Base-by-base conservation (phyloP, 148 eudicot species). In the Cornus florida region DNA sequence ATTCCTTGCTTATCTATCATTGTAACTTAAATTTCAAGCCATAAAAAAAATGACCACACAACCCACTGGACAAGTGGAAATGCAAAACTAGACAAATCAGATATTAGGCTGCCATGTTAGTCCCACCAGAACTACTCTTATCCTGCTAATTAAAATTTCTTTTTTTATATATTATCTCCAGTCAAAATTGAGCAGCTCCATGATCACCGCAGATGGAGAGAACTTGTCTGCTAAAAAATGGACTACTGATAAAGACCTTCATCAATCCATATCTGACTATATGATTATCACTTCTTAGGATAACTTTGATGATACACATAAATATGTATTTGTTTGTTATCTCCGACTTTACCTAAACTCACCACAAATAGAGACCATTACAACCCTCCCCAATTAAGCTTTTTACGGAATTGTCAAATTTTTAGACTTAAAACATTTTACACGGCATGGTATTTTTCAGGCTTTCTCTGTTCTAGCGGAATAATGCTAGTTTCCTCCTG, bases 101-200 rank as follows among this genome's bases (percentile, higher is more conserved):
- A 69, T 73, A 79, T 73, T 38, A 73, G 81, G 56, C 71, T 17
- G 71, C 79, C 85, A 82, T 79, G 22, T 70, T 22, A 70, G 64
- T 48, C 10, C 65, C 67, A 75, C 64, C 48, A 46, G 19, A 28
- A 38, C 53, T 28, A 48, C 65, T 3, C 3, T 7, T 60, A 67
- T 23, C 14, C 16, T 16, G 56, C 12, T 19, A 20, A 7, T 32
- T 24, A 7, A 19, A 0, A 31, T 62, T 19, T 7, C 23, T 14
- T 74, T 50, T 60, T 41, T 66, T 12, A 53, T 75, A 0, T 20
- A n/a, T n/a, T 67, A 41, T 67, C 66, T 22, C 46, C 20, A 57
- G 75, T 82, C 50, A 78, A 78, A 69, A 70, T 20, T 66, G 13
- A 56, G 77, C 62, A 73, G 70, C 56, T 64, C 43, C 33, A 22